A percentile compares a stretch with the other conserved stretches of the same genome.
These are phyloP conservation scores for Rhytidhysteron rufulum DNA, from an alignment of 2,329 filamentous ascomycete genomes.

Conservation along the genomic window DNA sequence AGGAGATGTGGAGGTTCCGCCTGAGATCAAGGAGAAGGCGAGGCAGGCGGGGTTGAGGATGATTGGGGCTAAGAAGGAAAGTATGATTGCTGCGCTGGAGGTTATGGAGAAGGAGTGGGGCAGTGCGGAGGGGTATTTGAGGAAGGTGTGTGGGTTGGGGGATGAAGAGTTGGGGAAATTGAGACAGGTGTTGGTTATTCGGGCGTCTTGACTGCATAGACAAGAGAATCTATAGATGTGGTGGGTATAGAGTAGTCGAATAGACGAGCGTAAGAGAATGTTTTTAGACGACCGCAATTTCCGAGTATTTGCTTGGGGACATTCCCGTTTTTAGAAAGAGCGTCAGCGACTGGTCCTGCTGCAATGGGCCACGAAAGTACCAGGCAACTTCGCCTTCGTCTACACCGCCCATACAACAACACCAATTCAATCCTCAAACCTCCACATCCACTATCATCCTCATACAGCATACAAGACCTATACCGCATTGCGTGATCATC, in stretches of 20 bases:
- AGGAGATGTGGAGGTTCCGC: conserved; percentile 32
- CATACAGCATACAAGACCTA: too few relatives aligned
- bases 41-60: conserved; percentile 29
- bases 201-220: too few relatives aligned
- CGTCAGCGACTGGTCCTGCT: neutral
- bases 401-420: too few relatives aligned
- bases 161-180: conserved; percentile 53
- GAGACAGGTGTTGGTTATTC: conserved; percentile 17
- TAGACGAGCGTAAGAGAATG: neutral
- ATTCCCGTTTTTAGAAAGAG: neutral
- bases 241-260: neutral
- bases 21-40: conserved; percentile 17
- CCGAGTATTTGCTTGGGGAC: neutral
- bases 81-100: conserved; percentile 49
- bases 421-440: too few relatives aligned
- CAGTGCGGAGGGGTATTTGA: conserved; percentile 61
- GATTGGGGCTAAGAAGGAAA: conserved; percentile 42
- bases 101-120: conserved; percentile 60
- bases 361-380: neutral
- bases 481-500: too few relatives aligned
- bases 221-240: too few relatives aligned
- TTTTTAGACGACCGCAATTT: neutral
- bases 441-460: too few relatives aligned
- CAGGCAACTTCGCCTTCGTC: neutral
- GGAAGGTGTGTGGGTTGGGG: conserved; percentile 55